Evolutionary conservation across 345 rosid species (phyloP), one percentile per base, ranked within the genome.

Genomic region (Euphorbia pulcherrima): DNA sequence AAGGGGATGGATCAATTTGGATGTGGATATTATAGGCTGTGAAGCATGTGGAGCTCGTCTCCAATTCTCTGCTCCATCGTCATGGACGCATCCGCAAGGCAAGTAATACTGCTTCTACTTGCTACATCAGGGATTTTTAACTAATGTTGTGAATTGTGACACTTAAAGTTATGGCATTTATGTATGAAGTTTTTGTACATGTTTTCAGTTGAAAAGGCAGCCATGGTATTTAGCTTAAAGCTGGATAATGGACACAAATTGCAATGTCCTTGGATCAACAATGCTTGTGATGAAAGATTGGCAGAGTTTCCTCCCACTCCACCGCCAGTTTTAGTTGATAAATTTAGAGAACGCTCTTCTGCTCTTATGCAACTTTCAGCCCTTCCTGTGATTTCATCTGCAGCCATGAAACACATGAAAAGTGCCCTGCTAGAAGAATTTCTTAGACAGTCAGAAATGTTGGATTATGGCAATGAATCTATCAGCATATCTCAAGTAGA

Each of bases 1-100:
- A 75, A 89, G 89, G 82, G 97, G 97, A 60, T 94, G 99, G 99
- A 78, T 88, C 76, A 94, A 91, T 77, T 82, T 83, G 61, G 93
- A 91, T 41, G 72, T 77, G 67, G 99, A 94, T 82, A 79, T 73
- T 64, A 81, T 94, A 69, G 83, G 93, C 47, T 91, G 99, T 76
- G 97, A 91, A 83, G 83, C 90, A 62, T 91, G 99, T 75, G 96
- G 92, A 79, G 89, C 90, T 14, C 96, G 88, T 68, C 80, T 91
- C 61, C 87, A 82, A 33, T 88, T 94, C 65, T 79, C 99, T 59
- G 85, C 92, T 37, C 92, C 97, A 21, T 77, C 92, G 46, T 88
- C 96, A 62, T 94, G 97, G 97, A 73, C 86, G 17, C 87, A 77
- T 67, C 87, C 85, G 68, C 99, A 94, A 91, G 97, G 99, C 72